phyloP scores from a whole-genome alignment of 257 asterid species.

The Gentiana straminea region DNA sequence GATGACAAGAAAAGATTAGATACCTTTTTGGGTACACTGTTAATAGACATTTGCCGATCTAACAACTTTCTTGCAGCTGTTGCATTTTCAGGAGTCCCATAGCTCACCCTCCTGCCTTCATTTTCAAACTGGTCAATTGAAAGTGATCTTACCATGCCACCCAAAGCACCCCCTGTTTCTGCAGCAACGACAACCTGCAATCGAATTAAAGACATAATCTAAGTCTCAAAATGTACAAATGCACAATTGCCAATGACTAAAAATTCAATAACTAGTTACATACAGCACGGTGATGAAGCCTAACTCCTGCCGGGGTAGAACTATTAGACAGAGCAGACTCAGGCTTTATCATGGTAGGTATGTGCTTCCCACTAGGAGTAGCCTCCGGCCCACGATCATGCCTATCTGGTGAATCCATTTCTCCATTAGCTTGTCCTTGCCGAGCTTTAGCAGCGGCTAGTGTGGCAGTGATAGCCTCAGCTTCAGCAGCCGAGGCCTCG shows the following conservation, averaged over 20 bases:
- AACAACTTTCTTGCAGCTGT: slow-evolving; percentile 95
- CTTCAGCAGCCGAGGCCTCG: slow-evolving; percentile 98
- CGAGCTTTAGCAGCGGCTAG: slow-evolving; percentile 99
- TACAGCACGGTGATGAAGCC: slow-evolving; percentile 99
- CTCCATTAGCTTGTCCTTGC: slow-evolving; percentile 88
- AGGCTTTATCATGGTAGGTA: slow-evolving; percentile 64
- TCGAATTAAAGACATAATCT: slow-evolving; percentile 12
- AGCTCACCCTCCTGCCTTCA: slow-evolving; percentile 97
- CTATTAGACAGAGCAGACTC: slow-evolving; percentile 57
- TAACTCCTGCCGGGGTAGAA: slow-evolving; percentile 81
- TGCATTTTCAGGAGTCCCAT: slow-evolving; percentile 97
- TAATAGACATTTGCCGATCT: slow-evolving; percentile 95
- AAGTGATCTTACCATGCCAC: slow-evolving; percentile 99
- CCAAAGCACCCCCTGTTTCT: slow-evolving; percentile 95
- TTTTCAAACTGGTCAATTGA: slow-evolving; percentile 97
- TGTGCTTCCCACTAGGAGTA: slow-evolving; percentile 89
- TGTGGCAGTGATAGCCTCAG: slow-evolving; percentile 93
- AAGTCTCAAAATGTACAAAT: slow-evolving; percentile 5
- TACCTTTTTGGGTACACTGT: slow-evolving; percentile 96
- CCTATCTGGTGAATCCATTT: slow-evolving; percentile 85
- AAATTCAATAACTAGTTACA: slow-evolving; percentile 29
- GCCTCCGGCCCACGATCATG: slow-evolving; percentile 98
- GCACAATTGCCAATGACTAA: background rate
- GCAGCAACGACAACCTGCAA: slow-evolving; percentile 98
- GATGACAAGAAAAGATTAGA: background rate